Base-by-base conservation (phyloP, 2,329 filamentous ascomycete species). In the Colletotrichum graminicola region DNA sequence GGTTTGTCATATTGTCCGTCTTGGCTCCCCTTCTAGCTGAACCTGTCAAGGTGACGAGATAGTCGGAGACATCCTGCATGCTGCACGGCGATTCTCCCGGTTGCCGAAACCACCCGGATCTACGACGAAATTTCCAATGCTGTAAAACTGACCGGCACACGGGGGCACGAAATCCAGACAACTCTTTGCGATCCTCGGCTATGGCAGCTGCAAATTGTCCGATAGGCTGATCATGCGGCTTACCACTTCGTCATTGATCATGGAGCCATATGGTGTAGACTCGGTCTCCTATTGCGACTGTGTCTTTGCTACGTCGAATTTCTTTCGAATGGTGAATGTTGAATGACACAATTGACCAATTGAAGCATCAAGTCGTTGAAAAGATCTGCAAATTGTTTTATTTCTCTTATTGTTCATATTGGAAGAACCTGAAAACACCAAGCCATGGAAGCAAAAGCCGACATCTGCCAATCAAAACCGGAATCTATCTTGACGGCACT, bases 111-210 rank as follows among this genome's bases (percentile, higher is more conserved):
- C 29, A 21, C 51, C 51, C 29, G 7, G 52, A 36, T 36, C 52
- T 3, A 16, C 52, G 5, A 23, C 32, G 2, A 23, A 23, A 12
- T 21, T 55, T 14, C 29, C 29, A n/a, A 34, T 10, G n/a, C 29
- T 55, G 29, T 7, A 6, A 21, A 55, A 2, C 29, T 29, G 32
- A 2, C 29, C 51, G 32, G 36, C 52, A n/a, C 29, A 10, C 52
- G 10, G 32, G 2, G 5, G 10, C 18, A 1, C 3, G 10, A 3
- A n/a, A n/a, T 18, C 12, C 3, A 10, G n/a, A n/a, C 18, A 2
- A 18, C 32, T 36, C 32, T 14, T 14, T 14, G 32, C n/a, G 3
- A 55, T 3, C 3, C 29, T 34, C 18, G 1, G 21, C 29, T 4
- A 32, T 18, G 11, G 11, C 29, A 54, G 51, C 29, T n/a, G 18